These are phyloP conservation scores for Mucuna pruriens DNA, from an alignment of 306 rosid genomes.

Conservation along the genomic window DNA sequence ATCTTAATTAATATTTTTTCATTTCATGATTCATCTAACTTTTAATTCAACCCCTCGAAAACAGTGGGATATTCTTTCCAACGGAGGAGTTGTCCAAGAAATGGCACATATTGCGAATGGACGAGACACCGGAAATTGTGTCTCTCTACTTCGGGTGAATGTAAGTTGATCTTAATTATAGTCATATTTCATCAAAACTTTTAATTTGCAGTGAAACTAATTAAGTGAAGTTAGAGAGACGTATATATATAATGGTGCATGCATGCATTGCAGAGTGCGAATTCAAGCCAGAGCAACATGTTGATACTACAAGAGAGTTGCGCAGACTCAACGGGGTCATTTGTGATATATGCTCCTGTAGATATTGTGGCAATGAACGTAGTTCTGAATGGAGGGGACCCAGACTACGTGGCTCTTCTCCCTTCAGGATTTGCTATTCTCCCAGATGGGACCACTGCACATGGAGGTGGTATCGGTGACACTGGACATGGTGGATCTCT, in stretches of 20 bases:
- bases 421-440: slow-evolving; percentile 98
- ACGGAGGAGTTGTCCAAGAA: slow-evolving; percentile 97
- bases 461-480: slow-evolving; percentile 49
- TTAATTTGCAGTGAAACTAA: not conserved
- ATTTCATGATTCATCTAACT: not conserved
- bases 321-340: slow-evolving; percentile 80
- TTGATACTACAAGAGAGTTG: slow-evolving; percentile 94
- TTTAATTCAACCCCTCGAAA: slow-evolving; percentile 10
- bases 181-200: not conserved
- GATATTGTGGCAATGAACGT: slow-evolving; percentile 92
- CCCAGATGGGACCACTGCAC: slow-evolving; percentile 70
- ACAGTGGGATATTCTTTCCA: slow-evolving; percentile 99
- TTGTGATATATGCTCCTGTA: slow-evolving; percentile 91
- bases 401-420: slow-evolving; percentile 95
- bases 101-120: slow-evolving; percentile 99
- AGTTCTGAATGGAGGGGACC: slow-evolving; percentile 92
- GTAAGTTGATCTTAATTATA: slow-evolving; percentile 42
- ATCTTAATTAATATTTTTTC: not conserved
- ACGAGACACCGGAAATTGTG: slow-evolving; percentile 86
- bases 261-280: slow-evolving; percentile 96
- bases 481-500: slow-evolving; percentile 75
- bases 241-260: not conserved
- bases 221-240: not conserved
- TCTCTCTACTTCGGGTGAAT: slow-evolving; percentile 90
- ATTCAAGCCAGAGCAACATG: slow-evolving; percentile 99